phyloP scores from a whole-genome alignment of 2,329 filamentous ascomycete genomes.

The Xylaria sp. region DNA sequence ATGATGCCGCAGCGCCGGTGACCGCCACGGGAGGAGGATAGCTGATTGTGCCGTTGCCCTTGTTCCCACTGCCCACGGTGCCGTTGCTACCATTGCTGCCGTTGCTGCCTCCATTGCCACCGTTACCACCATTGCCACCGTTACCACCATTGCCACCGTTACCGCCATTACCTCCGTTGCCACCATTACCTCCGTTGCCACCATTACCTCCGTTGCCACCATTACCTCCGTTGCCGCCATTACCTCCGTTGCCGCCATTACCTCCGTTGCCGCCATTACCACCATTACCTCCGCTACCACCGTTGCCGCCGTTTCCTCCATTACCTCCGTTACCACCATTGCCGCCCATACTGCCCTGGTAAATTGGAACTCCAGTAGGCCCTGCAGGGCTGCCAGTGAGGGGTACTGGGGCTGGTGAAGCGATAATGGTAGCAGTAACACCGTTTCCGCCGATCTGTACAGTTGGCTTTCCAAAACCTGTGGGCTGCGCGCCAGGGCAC shows the following conservation, averaged over 20 bases:
- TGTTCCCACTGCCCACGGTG: slow-evolving; percentile 29
- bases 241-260: neutral
- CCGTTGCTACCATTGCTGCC: slow-evolving; percentile 16
- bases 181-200: slow-evolving; percentile 2
- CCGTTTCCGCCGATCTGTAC: slow-evolving; percentile 52
- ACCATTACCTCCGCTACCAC: neutral
- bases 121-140: slow-evolving; percentile 11
- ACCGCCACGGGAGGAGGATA: slow-evolving; percentile 32
- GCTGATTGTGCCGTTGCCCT: slow-evolving; percentile 16
- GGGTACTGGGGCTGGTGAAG: slow-evolving; percentile 37
- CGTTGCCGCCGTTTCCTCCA: neutral
- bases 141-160: slow-evolving; percentile 5
- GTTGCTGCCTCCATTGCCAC: neutral
- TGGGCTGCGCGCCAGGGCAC: slow-evolving; percentile 51
- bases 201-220: neutral
- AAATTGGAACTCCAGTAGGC: slow-evolving; percentile 11
- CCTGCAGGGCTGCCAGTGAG: slow-evolving; percentile 20
- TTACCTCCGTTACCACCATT: neutral
- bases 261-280: slow-evolving; percentile 3
- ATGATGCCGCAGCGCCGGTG: slow-evolving; percentile 45
- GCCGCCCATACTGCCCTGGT: slow-evolving; percentile 1
- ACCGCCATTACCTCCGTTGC: slow-evolving; percentile 5
- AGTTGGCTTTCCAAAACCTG: slow-evolving; percentile 43
- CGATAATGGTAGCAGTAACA: slow-evolving; percentile 49
- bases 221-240: neutral